Percentiles rank a stretch among this genome's conserved stretches.
Evolutionary conservation across 495 filamentous ascomycete genomes (phyloP).

Genomic region (Neurospora pannonica): DNA sequence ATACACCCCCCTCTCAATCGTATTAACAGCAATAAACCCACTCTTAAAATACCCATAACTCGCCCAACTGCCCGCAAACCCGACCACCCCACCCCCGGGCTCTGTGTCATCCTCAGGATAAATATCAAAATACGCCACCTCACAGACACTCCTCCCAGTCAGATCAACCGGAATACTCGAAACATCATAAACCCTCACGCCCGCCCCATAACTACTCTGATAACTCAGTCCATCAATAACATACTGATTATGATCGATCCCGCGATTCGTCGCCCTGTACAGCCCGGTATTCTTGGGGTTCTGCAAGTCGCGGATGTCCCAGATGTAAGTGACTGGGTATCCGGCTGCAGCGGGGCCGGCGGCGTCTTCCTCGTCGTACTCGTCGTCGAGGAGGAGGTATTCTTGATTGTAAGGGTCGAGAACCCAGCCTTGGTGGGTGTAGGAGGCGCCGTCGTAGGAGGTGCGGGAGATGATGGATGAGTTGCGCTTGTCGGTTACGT

Average conservation of each 20-base stretch:
- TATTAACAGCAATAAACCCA: conserved; percentile 46
- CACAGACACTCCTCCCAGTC: conserved; percentile 39
- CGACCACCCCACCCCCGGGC: conserved; percentile 29
- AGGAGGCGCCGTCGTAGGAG: conserved; percentile 45
- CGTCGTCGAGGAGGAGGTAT: conserved; percentile 52
- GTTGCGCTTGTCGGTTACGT: conserved; percentile 45
- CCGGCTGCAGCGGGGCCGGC: conserved; percentile 35
- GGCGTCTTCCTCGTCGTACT: conserved; percentile 45
- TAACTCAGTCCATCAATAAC: conserved; percentile 42
- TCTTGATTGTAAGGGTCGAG: conserved; percentile 40
- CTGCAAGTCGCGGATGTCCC: conserved; percentile 44
- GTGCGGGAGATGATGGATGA: conserved; percentile 45
- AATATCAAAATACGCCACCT: conserved; percentile 50
- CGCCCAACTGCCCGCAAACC: conserved; percentile 46
- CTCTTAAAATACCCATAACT: conserved; percentile 45
- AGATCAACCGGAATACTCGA: conserved; percentile 43
- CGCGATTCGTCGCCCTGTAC: conserved; percentile 38
- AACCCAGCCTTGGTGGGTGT: conserved; percentile 56
- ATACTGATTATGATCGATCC: conserved; percentile 57
- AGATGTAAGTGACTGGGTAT: conserved; percentile 46
- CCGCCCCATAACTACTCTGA: conserved; percentile 51
- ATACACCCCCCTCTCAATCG: conserved; percentile 47
- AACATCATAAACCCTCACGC: conserved; percentile 48
- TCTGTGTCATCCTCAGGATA: conserved; percentile 48
- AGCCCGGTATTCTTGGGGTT: conserved; percentile 43